Base-by-base conservation (phyloP, 2,329 filamentous ascomycete genomes). In the Penicillium vulpinum region DNA sequence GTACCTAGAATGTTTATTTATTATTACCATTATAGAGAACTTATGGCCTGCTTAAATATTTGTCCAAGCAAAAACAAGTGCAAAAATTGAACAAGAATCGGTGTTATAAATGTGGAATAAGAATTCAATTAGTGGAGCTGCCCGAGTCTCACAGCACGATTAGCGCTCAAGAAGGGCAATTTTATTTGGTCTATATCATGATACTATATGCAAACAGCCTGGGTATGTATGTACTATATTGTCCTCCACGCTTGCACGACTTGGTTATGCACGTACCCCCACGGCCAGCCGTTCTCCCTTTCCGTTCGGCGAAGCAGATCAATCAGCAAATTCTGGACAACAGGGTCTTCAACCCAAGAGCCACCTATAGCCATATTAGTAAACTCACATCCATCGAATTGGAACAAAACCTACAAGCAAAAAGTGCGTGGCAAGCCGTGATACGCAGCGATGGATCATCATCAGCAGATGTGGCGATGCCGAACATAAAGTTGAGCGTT, bases 401-500 rank as follows among this genome's bases (percentile, higher is more conserved):
- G 4, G 13, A 44, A 36, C 2, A 21, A 22, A 18, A 58, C 68
- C 47, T 61, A 72, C 71, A 73, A 29, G 67, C 70, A 62, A 66
- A 69, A 5, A 73, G 60, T 16, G 69, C 69, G 48, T 73, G 68
- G 43, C 70, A 70, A 28, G 71, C 70, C 62, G 72, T 72, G 26
- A 70, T 67, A 28, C 69, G 69, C 22, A 70, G 54, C 1, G 70
- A 65, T n/a, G 68, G 68, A 26, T 72, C 70, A 38, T 73, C 68
- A 24, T 73, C 71, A 3, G 64, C 65, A 3, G 71, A 73, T 2
- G 71, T 59, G 15, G 69, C 70, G 31, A 73, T 72, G 31, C 71
- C 71, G 29, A 72, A 73, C 11, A 73, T 59, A 31, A 69, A 65
- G 18, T 64, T 61, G 2, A 73, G 60, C n/a, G 69, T 72, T 28